Percentiles rank a stretch among this genome's conserved stretches.
Conservation (phyloP, 1,284 basidiomycete genomes). For the Anthracocystis setariae region DNA sequence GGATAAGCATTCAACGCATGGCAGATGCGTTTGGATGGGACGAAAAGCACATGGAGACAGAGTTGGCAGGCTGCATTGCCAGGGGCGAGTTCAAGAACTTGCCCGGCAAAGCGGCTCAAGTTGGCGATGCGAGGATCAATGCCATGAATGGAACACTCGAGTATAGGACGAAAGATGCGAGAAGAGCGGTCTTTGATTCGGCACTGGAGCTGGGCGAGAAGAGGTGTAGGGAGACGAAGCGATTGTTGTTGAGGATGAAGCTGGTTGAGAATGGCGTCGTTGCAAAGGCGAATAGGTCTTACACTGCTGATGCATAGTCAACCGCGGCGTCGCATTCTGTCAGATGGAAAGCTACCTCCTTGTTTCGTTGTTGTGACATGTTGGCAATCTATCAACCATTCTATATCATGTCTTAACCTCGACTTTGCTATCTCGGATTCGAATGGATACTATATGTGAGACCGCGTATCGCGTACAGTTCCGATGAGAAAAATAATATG, state of each 20-base stretch:
- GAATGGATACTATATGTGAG: not conserved
- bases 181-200: slow-evolving; percentile 77
- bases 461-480: not conserved
- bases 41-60: slow-evolving; percentile 75
- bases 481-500: not conserved
- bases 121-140: slow-evolving; percentile 79
- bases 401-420: not conserved
- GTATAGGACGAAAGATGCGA: slow-evolving; percentile 78
- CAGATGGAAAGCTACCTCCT: too few relatives aligned
- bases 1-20: slow-evolving; percentile 82
- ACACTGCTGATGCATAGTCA: slow-evolving; percentile 24
- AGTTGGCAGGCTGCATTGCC: slow-evolving; percentile 79
- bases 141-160: slow-evolving; percentile 73
- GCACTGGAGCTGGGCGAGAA: slow-evolving; percentile 78
- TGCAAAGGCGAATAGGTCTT: slow-evolving; percentile 18
- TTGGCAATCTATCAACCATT: too few relatives aligned
- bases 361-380: too few relatives aligned
- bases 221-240: slow-evolving; percentile 78
- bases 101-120: slow-evolving; percentile 79
- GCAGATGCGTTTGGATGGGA: slow-evolving; percentile 83
- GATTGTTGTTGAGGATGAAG: slow-evolving; percentile 79
- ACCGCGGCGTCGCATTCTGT: too few relatives aligned
- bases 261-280: slow-evolving; percentile 71
- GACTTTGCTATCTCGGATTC: not conserved
- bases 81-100: slow-evolving; percentile 78